Evolutionary conservation across 305 asterid genomes (phyloP).

Genomic region (Fraxinus velutina): DNA sequence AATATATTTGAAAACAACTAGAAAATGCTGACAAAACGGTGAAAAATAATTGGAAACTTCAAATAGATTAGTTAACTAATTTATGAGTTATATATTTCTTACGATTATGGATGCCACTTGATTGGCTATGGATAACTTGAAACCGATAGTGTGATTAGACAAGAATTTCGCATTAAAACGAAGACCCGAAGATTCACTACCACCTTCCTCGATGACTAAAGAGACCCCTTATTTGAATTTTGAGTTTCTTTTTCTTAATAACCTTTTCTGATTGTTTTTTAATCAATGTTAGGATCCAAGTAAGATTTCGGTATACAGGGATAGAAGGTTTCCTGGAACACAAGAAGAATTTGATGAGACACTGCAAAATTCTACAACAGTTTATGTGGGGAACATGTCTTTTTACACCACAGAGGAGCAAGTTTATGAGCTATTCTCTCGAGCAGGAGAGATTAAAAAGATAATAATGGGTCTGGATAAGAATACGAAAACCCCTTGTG

Average conservation of each 20-base stretch:
- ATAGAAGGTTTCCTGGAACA: conserved; percentile 83
- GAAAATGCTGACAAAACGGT: background rate
- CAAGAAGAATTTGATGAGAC: conserved; percentile 91
- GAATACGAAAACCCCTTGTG: conserved; percentile 91
- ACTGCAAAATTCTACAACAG: conserved; percentile 58
- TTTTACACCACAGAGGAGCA: conserved; percentile 98
- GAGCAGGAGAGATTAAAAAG: conserved; percentile 93
- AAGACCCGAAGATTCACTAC: background rate
- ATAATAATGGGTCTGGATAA: conserved; percentile 95
- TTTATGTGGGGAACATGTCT: conserved; percentile 88
- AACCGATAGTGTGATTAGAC: background rate
- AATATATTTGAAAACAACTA: background rate
- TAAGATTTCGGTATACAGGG: conserved; percentile 85
- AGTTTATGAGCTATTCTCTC: conserved; percentile 79
- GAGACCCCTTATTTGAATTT: background rate
- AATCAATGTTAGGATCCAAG: conserved; percentile 55
- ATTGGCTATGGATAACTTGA: background rate
- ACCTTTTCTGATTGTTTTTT: background rate
- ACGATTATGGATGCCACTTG: background rate
- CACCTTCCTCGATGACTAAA: background rate
- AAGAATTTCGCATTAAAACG: background rate
- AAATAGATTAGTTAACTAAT: background rate
- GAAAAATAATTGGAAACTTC: background rate
- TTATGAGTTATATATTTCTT: background rate
- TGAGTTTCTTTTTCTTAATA: background rate